Conservation (phyloP, 768 basidiomycete genomes). For the Cystoderma amianthinum region DNA sequence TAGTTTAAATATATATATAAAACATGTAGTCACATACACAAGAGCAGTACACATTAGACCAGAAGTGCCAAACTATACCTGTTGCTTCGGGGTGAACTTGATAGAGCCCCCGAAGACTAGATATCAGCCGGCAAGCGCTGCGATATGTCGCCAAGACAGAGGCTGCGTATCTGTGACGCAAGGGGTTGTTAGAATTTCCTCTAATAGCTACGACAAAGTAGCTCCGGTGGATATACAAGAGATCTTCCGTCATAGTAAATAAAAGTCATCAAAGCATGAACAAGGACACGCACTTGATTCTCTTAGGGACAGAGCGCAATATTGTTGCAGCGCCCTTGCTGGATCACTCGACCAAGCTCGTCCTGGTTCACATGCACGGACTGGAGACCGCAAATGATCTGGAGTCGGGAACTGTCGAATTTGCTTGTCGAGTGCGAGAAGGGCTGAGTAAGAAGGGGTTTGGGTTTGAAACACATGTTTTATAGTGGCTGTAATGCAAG, state of each 20-base stretch:
- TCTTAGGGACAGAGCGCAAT: slow-evolving; percentile 27
- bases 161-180: slow-evolving; percentile 34
- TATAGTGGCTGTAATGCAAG: slow-evolving; percentile 35
- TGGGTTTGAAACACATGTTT: slow-evolving; percentile 33
- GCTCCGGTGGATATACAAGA: slow-evolving; percentile 40
- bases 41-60: slow-evolving; percentile 42
- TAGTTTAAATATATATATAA: too few species aligned
- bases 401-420: slow-evolving; percentile 46
- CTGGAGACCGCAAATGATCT: slow-evolving; percentile 32
- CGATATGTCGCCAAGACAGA: slow-evolving; percentile 39
- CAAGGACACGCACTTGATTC: slow-evolving; percentile 35
- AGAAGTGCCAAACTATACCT: slow-evolving; percentile 23
- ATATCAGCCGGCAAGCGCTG: slow-evolving; percentile 35
- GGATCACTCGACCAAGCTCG: slow-evolving; percentile 32
- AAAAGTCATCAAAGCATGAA: neutral
- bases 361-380: slow-evolving; percentile 17
- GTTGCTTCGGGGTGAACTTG: slow-evolving; percentile 20
- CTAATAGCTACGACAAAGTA: slow-evolving; percentile 42
- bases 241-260: slow-evolving; percentile 16
- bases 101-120: slow-evolving; percentile 29
- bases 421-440: slow-evolving; percentile 42
- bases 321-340: slow-evolving; percentile 36
- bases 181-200: slow-evolving; percentile 31
- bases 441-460: slow-evolving; percentile 29
- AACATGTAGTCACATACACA: slow-evolving; percentile 38